Percentiles rank a stretch among this genome's conserved stretches.
Evolutionary conservation across 805 yeast genomes (phyloP).

Genomic region (Monosporozyma aquatica): DNA sequence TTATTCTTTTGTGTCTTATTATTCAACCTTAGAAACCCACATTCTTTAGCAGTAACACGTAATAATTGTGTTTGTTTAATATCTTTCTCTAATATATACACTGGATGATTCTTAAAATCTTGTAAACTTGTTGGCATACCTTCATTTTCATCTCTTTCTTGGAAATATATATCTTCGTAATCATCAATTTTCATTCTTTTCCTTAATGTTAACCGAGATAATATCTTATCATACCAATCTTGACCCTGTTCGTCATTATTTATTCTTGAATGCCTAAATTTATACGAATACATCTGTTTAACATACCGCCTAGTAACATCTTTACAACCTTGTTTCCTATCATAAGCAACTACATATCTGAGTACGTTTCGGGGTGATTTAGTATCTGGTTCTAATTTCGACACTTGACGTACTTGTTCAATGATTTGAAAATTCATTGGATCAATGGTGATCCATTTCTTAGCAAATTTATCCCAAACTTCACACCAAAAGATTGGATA

Average conservation of each 20-base stretch:
- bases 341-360: conserved; percentile 72
- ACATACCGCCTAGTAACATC: conserved; percentile 86
- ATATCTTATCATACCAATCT: conserved; percentile 50
- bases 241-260: conserved; percentile 48
- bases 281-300: conserved; percentile 52
- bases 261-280: conserved; percentile 64
- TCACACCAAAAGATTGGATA: conserved; percentile 90
- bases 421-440: conserved; percentile 58
- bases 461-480: conserved; percentile 71
- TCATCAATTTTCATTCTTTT: conserved; percentile 29
- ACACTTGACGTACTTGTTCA: conserved; percentile 50
- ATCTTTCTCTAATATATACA: conserved; percentile 72
- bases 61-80: conserved; percentile 64
- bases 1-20: conserved; percentile 23
- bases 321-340: conserved; percentile 49
- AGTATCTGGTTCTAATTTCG: conserved; percentile 57
- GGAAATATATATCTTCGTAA: conserved; percentile 29
- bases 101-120: conserved; percentile 82
- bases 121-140: conserved; percentile 81
- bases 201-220: conserved; percentile 21
- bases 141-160: conserved; percentile 52
- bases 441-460: conserved; percentile 80
- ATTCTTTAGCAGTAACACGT: conserved; percentile 46
- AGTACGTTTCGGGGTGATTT: conserved; percentile 38
- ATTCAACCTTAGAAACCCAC: conserved; percentile 60